Base-by-base conservation (phyloP, 352 stramenopile species). In the Blastocystis sp. region DNA sequence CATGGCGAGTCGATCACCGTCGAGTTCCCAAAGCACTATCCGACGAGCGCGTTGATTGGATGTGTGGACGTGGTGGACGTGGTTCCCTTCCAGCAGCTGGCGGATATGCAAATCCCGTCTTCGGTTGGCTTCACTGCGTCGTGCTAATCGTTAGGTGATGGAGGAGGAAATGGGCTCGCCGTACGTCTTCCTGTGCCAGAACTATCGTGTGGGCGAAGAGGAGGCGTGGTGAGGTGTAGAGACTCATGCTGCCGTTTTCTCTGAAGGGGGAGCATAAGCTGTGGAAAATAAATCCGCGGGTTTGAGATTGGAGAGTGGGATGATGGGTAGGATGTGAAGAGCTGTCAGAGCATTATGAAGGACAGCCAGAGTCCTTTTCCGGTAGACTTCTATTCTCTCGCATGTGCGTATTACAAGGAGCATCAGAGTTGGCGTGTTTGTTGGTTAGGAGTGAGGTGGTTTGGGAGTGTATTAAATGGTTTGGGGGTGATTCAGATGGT, bases 201-300 rank as follows among this genome's bases (percentile, higher is more conserved):
- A 81, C 45, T 81, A 81, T 81, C 71, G 31, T 1, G 71, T 81
- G 9, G 13, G n/a, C 50, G 24, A 24, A 66, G 4, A 10, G 26
- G 62, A n/a, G 35, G n/a, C 4, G 24, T 35, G 3, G 6, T 41
- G 26, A 67, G 1, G 10, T 66, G 45, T 63, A 81, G 71, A 65
- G 71, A 65, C 24, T 81, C 0, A 26, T 81, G 26, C 35, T 81
- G 13, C 71, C 71, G 3, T 81, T 81, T 66, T 65, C 71, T 21
- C 55, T 81, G 41, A 50, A n/a, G 26, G 71, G 71, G 39, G 71
- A 81, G 16, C 71, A 81, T 66, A 81, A 81, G n/a, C 2, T 81
- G 29, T 81, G 71, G 71, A 81, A 81, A n/a, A 62, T 81, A 50
- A 63, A 81, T 81, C 71, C 71, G 33, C 71, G 41, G 4, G 71